phyloP scores from a whole-genome alignment of 192 early-diverging fungal species.

The Gigaspora rosea region DNA sequence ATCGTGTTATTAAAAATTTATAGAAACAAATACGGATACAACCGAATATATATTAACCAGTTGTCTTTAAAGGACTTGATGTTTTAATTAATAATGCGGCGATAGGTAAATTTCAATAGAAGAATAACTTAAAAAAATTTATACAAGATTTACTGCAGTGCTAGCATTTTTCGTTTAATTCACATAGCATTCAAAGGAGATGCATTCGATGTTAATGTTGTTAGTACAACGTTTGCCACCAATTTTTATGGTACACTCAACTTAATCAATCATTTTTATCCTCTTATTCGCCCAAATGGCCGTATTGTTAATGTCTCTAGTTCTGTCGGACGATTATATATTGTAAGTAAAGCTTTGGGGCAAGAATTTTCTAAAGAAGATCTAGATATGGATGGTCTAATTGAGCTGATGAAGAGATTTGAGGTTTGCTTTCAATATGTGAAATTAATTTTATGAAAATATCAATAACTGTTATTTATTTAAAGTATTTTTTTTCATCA shows the following conservation, averaged over 20 bases:
- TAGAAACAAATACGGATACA: not conserved
- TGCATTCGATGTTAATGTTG: constrained; percentile 21
- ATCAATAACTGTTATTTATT: not conserved
- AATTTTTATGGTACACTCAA: constrained; percentile 32
- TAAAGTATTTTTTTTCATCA: not conserved
- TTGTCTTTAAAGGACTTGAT: constrained; percentile 2
- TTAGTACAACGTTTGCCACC: constrained; percentile 18
- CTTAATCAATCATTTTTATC: constrained; percentile 6
- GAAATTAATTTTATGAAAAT: not conserved
- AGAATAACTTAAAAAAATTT: no score
- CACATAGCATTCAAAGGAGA: not conserved
- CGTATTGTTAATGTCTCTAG: constrained; percentile 25
- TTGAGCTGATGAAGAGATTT: constrained; percentile 15
- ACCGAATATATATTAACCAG: not conserved
- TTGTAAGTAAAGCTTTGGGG: not conserved
- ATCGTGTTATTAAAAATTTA: not conserved
- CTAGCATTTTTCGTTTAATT: no score
- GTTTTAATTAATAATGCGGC: constrained; percentile 30
- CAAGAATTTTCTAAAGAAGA: constrained; percentile 1
- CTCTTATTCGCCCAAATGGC: constrained; percentile 7
- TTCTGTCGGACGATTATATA: not conserved
- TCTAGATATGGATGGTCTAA: constrained; percentile 20
- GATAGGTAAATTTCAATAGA: constrained; percentile 29
- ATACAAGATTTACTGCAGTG: no score
- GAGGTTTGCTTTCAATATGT: constrained; percentile 13